Evolutionary conservation across 2,329 filamentous ascomycete species (phyloP).

Genomic region (Aspergillus fischeri): DNA sequence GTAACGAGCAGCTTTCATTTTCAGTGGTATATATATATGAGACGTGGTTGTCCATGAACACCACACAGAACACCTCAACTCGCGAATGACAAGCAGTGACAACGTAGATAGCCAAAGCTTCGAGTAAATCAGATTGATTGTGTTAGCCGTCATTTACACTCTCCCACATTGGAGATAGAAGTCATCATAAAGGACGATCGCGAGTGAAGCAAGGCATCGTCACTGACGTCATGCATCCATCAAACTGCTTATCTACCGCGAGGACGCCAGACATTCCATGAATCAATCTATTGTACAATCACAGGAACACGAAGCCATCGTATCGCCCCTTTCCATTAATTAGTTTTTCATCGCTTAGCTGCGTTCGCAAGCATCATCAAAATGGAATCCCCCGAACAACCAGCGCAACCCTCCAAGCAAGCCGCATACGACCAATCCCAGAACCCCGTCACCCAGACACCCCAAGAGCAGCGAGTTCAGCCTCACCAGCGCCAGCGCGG

Average conservation of each 20-base stretch:
- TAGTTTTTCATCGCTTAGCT: neutral
- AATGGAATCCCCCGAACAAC: constrained; percentile 17
- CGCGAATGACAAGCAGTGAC: neutral
- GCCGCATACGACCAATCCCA: constrained; percentile 28
- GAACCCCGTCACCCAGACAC: constrained; percentile 32
- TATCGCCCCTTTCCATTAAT: neutral
- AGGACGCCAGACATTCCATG: neutral
- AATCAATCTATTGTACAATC: neutral
- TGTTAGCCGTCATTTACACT: neutral
- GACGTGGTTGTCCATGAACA: no score
- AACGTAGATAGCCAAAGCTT: neutral
- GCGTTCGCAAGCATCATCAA: neutral
- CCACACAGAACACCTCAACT: neutral
- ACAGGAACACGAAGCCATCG: neutral
- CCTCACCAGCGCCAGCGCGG: constrained; percentile 18
- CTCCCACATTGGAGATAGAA: no score
- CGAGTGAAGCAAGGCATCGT: neutral
- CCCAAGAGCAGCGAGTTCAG: constrained; percentile 20
- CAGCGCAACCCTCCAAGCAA: constrained; percentile 35
- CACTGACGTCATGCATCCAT: constrained; percentile 22
- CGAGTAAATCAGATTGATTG: neutral
- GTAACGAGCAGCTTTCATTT: neutral
- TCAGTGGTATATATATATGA: neutral
- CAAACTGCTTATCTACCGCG: constrained; percentile 1
- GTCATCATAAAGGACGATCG: neutral